A percentile compares a stretch with the other conserved stretches of the same genome.
Evolutionary conservation across 352 stramenopile species (phyloP).

Genomic region (Globisporangium carolinianum): DNA sequence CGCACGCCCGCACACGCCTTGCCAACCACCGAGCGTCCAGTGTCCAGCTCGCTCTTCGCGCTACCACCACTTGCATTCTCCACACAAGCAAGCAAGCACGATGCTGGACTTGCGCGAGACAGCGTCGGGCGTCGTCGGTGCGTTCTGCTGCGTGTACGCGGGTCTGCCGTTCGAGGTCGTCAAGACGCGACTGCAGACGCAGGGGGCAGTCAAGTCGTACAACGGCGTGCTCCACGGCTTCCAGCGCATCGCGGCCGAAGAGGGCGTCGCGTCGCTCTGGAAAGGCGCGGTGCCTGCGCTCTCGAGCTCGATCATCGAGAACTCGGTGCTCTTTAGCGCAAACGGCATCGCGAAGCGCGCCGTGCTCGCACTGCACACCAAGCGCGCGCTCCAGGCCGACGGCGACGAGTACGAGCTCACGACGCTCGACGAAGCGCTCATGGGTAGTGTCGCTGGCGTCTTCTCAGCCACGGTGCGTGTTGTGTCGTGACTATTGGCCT

Average conservation of each 20-base stretch:
- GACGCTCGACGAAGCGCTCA: slow-evolving; percentile 75
- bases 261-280: slow-evolving; percentile 74
- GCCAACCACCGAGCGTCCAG: too few relatives aligned
- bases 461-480: slow-evolving; percentile 73
- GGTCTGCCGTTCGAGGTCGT: slow-evolving; percentile 86
- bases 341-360: slow-evolving; percentile 76
- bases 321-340: slow-evolving; percentile 85
- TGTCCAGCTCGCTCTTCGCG: slow-evolving; percentile 27
- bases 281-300: slow-evolving; percentile 84
- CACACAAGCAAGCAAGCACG: background rate
- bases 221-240: slow-evolving; percentile 59
- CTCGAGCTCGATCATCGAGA: slow-evolving; percentile 85
- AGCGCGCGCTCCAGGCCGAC: slow-evolving; percentile 23
- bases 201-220: slow-evolving; percentile 53
- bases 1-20: too few relatives aligned
- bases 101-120: slow-evolving; percentile 81
- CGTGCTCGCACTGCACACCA: slow-evolving; percentile 48
- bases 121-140: slow-evolving; percentile 59
- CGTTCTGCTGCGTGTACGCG: slow-evolving; percentile 79
- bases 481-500: background rate
- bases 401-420: slow-evolving; percentile 56
- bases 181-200: slow-evolving; percentile 83
- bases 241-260: slow-evolving; percentile 60
- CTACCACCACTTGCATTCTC: slow-evolving; percentile 3
- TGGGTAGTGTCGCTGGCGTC: slow-evolving; percentile 70